phyloP scores from a whole-genome alignment of 495 filamentous ascomycete genomes.

The Glonium stellatum region DNA sequence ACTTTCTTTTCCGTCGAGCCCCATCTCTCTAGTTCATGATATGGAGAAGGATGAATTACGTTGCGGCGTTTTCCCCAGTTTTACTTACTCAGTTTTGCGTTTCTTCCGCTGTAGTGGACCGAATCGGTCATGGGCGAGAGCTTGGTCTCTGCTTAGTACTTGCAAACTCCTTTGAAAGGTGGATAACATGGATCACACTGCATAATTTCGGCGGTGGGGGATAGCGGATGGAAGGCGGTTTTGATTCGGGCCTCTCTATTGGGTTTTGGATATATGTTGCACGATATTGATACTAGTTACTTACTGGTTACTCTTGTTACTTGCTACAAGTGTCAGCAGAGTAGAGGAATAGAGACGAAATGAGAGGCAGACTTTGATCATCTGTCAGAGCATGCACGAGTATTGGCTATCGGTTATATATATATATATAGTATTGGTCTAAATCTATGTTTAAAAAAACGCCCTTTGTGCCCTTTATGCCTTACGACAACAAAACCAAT shows the following conservation, averaged over 20 bases:
- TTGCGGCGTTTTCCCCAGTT: neutral
- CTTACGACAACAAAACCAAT: too few species aligned
- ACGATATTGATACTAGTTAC: neutral
- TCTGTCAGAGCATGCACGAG: too few species aligned
- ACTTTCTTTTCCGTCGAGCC: neutral
- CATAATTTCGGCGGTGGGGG: neutral
- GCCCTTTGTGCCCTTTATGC: too few species aligned
- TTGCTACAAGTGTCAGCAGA: too few species aligned
- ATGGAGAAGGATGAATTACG: neutral
- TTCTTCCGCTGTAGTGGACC: neutral
- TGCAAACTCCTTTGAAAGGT: too few species aligned
- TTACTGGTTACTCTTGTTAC: too few species aligned
- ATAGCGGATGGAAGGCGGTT: neutral
- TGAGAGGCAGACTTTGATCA: neutral
- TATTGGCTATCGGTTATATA: too few species aligned
- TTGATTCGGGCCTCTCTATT: neutral
- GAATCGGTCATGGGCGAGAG: neutral
- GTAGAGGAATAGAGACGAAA: neutral
- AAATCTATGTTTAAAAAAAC: too few species aligned
- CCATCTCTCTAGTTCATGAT: neutral
- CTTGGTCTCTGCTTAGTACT: neutral
- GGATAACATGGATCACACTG: neutral
- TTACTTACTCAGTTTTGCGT: neutral
- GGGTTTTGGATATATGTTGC: neutral
- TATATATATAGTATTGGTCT: too few species aligned